Conservation (phyloP, 1,284 basidiomycete genomes). For the Moniliella sp. region DNA sequence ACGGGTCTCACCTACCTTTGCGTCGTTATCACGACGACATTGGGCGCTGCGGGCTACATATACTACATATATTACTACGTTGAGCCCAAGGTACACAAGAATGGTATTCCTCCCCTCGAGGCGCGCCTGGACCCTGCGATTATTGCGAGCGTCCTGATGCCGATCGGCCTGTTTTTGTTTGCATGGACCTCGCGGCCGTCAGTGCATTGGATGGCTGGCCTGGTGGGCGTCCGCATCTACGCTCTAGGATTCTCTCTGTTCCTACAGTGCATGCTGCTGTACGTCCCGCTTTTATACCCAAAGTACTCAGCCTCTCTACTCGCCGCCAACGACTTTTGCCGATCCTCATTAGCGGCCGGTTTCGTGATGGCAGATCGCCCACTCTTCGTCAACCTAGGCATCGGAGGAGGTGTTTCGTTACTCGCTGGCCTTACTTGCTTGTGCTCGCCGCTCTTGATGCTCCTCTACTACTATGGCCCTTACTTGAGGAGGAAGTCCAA, state of each 20-base stretch:
- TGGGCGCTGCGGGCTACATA: constrained; percentile 7
- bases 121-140: constrained; percentile 14
- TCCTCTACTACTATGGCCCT: no score
- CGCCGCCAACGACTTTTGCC: no score
- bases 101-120: constrained; percentile 1
- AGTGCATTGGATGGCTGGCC: constrained; percentile 21
- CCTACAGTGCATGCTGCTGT: constrained; percentile 13
- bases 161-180: constrained; percentile 18
- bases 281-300: no score
- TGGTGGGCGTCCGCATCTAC: constrained; percentile 9
- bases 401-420: no score
- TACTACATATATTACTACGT: constrained; percentile 6
- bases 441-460: no score
- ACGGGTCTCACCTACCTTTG: constrained; percentile 14
- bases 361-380: no score
- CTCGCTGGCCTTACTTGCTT: no score
- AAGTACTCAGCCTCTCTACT: no score
- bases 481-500: no score
- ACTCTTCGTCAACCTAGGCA: no score
- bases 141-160: constrained; percentile 36
- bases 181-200: constrained; percentile 16
- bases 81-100: not conserved
- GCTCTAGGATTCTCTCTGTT: constrained; percentile 10
- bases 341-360: no score
- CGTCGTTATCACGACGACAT: constrained; percentile 12